Conservation (phyloP, 805 yeast species). For the Lipomyces spencermartinsiae region DNA sequence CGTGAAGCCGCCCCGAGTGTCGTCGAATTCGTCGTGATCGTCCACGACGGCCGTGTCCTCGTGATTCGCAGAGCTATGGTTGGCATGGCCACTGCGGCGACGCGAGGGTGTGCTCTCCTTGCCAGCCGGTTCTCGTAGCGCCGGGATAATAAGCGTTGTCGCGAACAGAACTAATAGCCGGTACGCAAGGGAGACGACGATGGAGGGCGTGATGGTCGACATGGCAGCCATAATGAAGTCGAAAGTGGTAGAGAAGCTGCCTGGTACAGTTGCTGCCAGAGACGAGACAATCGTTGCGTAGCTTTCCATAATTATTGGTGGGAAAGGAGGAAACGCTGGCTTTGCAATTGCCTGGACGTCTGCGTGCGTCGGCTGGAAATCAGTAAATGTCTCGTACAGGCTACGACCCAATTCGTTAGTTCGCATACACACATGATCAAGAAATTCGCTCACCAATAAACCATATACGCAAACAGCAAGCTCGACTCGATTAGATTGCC, state of each 20-base stretch:
- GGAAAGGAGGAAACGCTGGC: slow-evolving; percentile 41
- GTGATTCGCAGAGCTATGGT: neutral
- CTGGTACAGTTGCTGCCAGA: slow-evolving; percentile 50
- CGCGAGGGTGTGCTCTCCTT: neutral
- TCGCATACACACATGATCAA: neutral
- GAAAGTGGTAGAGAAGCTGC: slow-evolving; percentile 50
- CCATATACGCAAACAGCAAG: slow-evolving; percentile 84
- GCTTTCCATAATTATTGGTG: slow-evolving; percentile 50
- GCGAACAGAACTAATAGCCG: slow-evolving; percentile 84
- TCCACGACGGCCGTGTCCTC: slow-evolving; percentile 6
- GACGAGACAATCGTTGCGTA: slow-evolving; percentile 47
- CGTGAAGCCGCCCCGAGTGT: slow-evolving; percentile 12
- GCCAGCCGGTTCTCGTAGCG: slow-evolving; percentile 50
- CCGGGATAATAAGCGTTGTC: slow-evolving; percentile 93
- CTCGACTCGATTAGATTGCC: slow-evolving; percentile 94
- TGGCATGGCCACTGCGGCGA: neutral
- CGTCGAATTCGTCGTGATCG: slow-evolving; percentile 4
- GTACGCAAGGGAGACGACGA: slow-evolving; percentile 79
- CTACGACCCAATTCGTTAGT: slow-evolving; percentile 4
- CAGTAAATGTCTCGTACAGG: slow-evolving; percentile 90
- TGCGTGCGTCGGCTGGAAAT: slow-evolving; percentile 57
- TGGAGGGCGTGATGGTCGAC: slow-evolving; percentile 77
- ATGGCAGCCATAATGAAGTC: slow-evolving; percentile 57
- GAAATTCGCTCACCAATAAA: slow-evolving; percentile 61
- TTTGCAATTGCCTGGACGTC: slow-evolving; percentile 14